phyloP scores from a whole-genome alignment of 2,329 filamentous ascomycete genomes.

The Cadophora malorum region DNA sequence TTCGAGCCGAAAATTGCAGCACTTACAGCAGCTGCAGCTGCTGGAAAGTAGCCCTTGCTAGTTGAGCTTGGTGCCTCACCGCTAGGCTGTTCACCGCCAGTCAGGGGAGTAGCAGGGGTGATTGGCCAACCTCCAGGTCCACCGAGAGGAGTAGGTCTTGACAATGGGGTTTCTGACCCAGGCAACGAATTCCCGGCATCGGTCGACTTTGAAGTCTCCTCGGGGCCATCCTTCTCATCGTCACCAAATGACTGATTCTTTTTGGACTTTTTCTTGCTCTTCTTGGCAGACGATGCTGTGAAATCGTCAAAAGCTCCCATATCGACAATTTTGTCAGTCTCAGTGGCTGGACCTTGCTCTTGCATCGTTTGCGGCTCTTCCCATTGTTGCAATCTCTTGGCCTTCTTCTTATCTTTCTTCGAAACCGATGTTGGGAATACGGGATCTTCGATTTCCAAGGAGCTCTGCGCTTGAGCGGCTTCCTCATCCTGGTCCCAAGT shows the following conservation, averaged over 20 bases:
- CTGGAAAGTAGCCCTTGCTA: constrained; percentile 33
- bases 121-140: constrained; percentile 36
- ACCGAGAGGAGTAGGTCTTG: constrained; percentile 31
- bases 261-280: constrained; percentile 25
- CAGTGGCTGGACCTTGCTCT: neutral
- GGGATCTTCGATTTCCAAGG: neutral
- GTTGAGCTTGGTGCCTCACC: constrained; percentile 24
- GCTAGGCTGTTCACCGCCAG: constrained; percentile 20
- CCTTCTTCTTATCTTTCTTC: constrained; percentile 26
- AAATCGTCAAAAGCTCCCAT: constrained; percentile 20
- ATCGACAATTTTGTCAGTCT: neutral
- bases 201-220: constrained; percentile 9
- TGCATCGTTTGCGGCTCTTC: constrained; percentile 7
- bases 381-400: constrained; percentile 19
- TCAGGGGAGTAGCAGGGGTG: constrained; percentile 34
- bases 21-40: constrained; percentile 26
- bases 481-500: constrained; percentile 17
- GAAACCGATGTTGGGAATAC: constrained; percentile 7
- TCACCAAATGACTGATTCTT: constrained; percentile 20
- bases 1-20: constrained; percentile 29
- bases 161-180: constrained; percentile 23
- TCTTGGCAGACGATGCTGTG: constrained; percentile 20
- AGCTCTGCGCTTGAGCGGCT: neutral
- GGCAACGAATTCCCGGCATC: constrained; percentile 20
- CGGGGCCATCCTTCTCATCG: constrained; percentile 14